A percentile compares a stretch with the other conserved stretches of the same genome.
Evolutionary conservation across 2,329 filamentous ascomycete species (phyloP).

Genomic region (Fusarium zealandicum): DNA sequence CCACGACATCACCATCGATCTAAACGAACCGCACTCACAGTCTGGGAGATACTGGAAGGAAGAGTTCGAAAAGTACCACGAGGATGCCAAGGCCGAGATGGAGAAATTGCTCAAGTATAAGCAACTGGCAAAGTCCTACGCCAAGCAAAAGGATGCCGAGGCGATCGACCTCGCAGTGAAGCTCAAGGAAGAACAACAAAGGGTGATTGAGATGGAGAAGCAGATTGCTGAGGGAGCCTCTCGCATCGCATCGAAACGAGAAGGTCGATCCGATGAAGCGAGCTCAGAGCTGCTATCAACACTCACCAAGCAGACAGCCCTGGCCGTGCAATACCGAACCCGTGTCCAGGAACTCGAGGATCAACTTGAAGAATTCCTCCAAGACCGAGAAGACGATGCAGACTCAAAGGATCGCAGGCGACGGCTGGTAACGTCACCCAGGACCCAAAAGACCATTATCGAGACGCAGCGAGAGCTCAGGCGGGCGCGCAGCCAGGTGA

Average conservation of each 20-base stretch:
- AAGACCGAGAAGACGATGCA: constrained; percentile 46
- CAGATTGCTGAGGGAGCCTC: constrained; percentile 66
- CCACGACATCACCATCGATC: constrained; percentile 71
- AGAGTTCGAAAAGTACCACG: constrained; percentile 76
- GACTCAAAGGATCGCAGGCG: constrained; percentile 45
- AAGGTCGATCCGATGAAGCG: constrained; percentile 50
- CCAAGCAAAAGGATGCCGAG: constrained; percentile 78
- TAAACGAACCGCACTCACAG: constrained; percentile 76
- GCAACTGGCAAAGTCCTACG: constrained; percentile 79
- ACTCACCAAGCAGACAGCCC: constrained; percentile 63
- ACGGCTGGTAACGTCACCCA: constrained; percentile 54
- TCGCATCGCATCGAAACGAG: constrained; percentile 54
- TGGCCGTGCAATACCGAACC: constrained; percentile 64
- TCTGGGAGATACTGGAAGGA: constrained; percentile 84
- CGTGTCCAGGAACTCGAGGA: constrained; percentile 66
- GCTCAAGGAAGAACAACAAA: constrained; percentile 72
- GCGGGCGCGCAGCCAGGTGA: constrained; percentile 61
- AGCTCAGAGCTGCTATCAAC: constrained; percentile 59
- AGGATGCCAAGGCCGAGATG: constrained; percentile 75
- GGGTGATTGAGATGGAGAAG: constrained; percentile 69
- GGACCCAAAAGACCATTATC: constrained; percentile 58
- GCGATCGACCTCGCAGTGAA: constrained; percentile 70
- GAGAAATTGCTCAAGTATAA: constrained; percentile 82
- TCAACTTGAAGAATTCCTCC: constrained; percentile 53
- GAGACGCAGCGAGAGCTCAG: constrained; percentile 63